A percentile compares a stretch with the other conserved stretches of the same genome.
These are phyloP conservation scores for Rhodotorula sp. DNA, from an alignment of 1,284 basidiomycete species.

Conservation along the genomic window DNA sequence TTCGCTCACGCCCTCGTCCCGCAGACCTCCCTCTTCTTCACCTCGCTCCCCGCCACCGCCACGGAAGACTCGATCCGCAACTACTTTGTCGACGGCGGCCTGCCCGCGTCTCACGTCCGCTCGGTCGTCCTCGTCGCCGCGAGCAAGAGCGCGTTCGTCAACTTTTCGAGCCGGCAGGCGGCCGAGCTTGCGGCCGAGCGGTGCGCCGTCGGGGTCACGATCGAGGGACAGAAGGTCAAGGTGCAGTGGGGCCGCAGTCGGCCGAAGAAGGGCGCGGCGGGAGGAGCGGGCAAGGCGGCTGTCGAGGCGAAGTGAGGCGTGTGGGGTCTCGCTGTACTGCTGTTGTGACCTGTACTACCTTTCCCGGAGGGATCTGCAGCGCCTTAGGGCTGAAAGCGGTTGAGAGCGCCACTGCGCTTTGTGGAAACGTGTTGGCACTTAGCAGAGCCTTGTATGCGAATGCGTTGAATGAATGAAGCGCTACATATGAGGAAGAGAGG, in stretches of 20 bases:
- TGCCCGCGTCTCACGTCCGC: too few species aligned
- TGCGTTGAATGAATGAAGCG: too few species aligned
- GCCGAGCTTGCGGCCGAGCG: conserved; percentile 85
- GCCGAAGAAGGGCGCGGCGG: conserved; percentile 31
- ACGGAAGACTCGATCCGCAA: conserved; percentile 79
- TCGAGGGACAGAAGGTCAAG: conserved; percentile 71
- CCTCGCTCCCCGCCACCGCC: conserved; percentile 71
- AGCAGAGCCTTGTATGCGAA: too few species aligned
- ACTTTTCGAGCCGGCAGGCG: conserved; percentile 75
- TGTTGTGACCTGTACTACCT: too few species aligned
- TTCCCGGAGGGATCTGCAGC: too few species aligned
- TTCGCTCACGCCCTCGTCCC: not conserved
- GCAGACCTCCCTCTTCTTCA: conserved; percentile 88
- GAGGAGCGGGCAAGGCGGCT: not conserved
- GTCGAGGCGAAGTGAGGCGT: conserved; percentile 21
- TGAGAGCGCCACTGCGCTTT: too few species aligned
- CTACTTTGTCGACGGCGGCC: conserved; percentile 64
- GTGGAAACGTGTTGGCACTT: too few species aligned
- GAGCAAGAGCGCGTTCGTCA: conserved; percentile 81
- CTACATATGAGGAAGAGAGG: too few species aligned
- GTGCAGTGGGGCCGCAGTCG: conserved; percentile 78
- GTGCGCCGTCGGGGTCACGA: conserved; percentile 81
- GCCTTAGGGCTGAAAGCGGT: too few species aligned
- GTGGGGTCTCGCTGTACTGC: not conserved
- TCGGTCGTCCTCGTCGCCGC: conserved; percentile 58